Conservation (phyloP, 345 rosid genomes). For the Hibiscus syriacus region DNA sequence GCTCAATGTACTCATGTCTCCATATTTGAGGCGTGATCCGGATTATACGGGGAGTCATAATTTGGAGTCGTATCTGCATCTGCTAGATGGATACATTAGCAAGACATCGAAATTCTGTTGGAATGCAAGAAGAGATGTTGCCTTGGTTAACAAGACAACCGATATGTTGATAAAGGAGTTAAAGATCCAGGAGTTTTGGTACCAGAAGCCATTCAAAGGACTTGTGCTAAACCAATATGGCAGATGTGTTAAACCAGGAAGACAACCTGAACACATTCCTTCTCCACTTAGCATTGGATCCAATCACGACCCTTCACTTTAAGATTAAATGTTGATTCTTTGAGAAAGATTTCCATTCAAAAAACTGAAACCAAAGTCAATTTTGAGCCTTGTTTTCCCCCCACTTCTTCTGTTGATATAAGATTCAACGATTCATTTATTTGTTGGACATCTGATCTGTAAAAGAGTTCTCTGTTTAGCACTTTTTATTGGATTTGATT, state of each 20-base stretch:
- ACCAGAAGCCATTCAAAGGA: slow-evolving; percentile 48
- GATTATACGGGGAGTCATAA: slow-evolving; percentile 40
- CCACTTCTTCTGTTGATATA: background rate
- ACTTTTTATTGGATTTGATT: background rate
- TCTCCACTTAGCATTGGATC: slow-evolving; percentile 29
- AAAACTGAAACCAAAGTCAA: background rate
- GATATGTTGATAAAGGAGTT: slow-evolving; percentile 48
- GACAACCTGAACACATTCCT: slow-evolving; percentile 62
- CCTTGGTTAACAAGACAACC: slow-evolving; percentile 46
- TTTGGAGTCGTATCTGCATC: slow-evolving; percentile 50
- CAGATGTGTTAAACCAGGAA: slow-evolving; percentile 65
- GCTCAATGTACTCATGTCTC: slow-evolving; percentile 37
- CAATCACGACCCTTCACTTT: background rate
- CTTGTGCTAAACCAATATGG: slow-evolving; percentile 48
- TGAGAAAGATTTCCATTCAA: background rate
- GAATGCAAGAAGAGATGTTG: slow-evolving; percentile 53
- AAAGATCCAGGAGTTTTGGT: slow-evolving; percentile 55
- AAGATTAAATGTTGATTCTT: background rate
- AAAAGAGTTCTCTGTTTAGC: background rate
- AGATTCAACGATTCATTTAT: background rate
- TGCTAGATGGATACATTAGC: slow-evolving; percentile 44
- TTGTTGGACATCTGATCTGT: slow-evolving; percentile 1
- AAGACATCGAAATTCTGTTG: slow-evolving; percentile 35
- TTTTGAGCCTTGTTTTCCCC: background rate
- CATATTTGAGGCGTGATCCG: slow-evolving; percentile 36